A percentile compares a stretch with the other conserved stretches of the same genome.
Conservation (phyloP, 768 basidiomycete species). For the Hypholoma sublateritium region DNA sequence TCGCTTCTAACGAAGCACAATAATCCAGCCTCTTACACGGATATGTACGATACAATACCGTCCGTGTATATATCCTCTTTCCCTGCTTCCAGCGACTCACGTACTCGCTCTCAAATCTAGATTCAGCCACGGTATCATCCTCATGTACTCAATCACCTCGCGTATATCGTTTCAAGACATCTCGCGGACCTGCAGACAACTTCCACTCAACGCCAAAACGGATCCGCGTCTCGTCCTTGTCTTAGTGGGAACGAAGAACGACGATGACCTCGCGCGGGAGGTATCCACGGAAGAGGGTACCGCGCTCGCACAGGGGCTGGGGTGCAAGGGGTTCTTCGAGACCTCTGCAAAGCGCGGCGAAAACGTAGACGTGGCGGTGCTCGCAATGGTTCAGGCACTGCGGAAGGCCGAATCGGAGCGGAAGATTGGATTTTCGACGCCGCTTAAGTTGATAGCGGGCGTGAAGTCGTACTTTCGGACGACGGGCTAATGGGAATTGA, state of each 20-base stretch:
- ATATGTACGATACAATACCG: conserved; percentile 19
- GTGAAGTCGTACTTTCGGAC: not conserved
- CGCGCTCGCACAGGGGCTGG: conserved; percentile 23
- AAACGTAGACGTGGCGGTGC: conserved; percentile 22
- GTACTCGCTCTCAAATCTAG: conserved; percentile 7
- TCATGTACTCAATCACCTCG: conserved; percentile 23
- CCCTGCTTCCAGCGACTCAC: not conserved
- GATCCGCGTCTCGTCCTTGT: conserved; percentile 18
- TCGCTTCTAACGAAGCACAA: not conserved
- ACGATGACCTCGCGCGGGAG: conserved; percentile 19
- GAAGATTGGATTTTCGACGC: not conserved
- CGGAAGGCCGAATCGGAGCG: not conserved
- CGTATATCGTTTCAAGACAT: conserved; percentile 24
- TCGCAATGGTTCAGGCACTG: conserved; percentile 15
- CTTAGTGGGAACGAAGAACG: conserved; percentile 28
- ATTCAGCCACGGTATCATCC: conserved; percentile 20
- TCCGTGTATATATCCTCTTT: conserved; percentile 1
- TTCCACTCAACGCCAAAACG: conserved; percentile 18
- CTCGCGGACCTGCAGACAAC: conserved; percentile 21
- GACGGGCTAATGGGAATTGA: too few relatives aligned
- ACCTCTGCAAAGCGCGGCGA: conserved; percentile 28
- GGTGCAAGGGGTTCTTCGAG: conserved; percentile 26
- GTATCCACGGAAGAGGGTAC: conserved; percentile 23
- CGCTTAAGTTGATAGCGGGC: not conserved
- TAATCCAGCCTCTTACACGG: conserved; percentile 7